A percentile compares a stretch with the other conserved stretches of the same genome.
Conservation (phyloP, 2,329 filamentous ascomycete genomes). For the Domatiomyces catenatus region DNA sequence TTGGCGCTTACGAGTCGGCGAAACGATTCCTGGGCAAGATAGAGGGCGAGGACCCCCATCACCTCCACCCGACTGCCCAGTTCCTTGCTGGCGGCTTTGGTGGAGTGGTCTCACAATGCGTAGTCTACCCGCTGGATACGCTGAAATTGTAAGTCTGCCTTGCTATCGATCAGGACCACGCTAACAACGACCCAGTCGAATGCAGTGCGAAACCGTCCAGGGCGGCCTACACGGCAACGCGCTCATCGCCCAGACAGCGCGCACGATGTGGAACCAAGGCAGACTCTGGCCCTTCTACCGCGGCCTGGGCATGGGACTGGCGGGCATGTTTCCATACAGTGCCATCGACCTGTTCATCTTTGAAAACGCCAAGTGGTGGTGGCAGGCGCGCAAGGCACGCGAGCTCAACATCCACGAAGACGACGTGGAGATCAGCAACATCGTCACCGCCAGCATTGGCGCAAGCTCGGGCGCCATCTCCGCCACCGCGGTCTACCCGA, state of each 20-base stretch:
- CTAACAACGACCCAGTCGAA: constrained; percentile 36
- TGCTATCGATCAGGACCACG: neutral
- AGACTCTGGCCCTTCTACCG: constrained; percentile 70
- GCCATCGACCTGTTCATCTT: constrained; percentile 95
- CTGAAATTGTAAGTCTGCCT: constrained; percentile 40
- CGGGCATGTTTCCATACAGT: constrained; percentile 96
- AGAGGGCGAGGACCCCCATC: constrained; percentile 67
- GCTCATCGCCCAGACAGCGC: constrained; percentile 65
- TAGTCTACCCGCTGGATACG: constrained; percentile 76
- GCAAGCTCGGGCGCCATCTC: constrained; percentile 84
- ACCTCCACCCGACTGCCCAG: constrained; percentile 69
- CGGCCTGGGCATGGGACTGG: constrained; percentile 78
- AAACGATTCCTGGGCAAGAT: constrained; percentile 74
- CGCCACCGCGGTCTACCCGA: constrained; percentile 82
- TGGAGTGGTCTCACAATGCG: constrained; percentile 84
- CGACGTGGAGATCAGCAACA: constrained; percentile 63
- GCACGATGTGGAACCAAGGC: constrained; percentile 69
- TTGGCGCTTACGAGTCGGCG: constrained; percentile 89
- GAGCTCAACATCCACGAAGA: constrained; percentile 60
- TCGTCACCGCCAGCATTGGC: constrained; percentile 75
- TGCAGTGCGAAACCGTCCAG: constrained; percentile 87
- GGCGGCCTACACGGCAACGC: constrained; percentile 71
- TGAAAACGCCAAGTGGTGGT: constrained; percentile 69
- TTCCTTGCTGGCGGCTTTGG: constrained; percentile 82
- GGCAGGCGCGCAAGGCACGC: constrained; percentile 56